These are phyloP conservation scores for Solanum corneliomulleri DNA, from an alignment of 257 asterid species.

Conservation along the genomic window DNA sequence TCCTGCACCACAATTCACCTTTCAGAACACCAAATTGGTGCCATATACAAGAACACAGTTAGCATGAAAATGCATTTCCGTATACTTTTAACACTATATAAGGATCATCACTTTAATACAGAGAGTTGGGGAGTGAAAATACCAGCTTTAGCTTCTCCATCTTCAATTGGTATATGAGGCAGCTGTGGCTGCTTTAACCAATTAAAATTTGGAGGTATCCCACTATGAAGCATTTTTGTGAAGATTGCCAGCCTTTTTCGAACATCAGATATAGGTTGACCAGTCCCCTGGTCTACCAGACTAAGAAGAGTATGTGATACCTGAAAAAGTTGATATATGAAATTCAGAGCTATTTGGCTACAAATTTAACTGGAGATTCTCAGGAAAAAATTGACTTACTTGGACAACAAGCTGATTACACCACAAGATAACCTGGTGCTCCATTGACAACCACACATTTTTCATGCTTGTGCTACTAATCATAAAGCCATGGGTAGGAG, in stretches of 20 bases:
- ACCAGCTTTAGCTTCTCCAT: slow-evolving; percentile 41
- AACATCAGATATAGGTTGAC: slow-evolving; percentile 59
- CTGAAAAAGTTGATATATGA: slow-evolving; percentile 34
- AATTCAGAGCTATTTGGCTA: slow-evolving; percentile 11
- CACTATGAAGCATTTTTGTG: slow-evolving; percentile 81
- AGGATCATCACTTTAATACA: not conserved
- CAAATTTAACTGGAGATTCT: not conserved
- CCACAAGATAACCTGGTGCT: slow-evolving; percentile 94
- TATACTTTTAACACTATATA: slow-evolving; percentile 2
- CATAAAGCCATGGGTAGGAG: slow-evolving; percentile 86
- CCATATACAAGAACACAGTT: not conserved
- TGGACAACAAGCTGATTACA: slow-evolving; percentile 77
- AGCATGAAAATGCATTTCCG: not conserved
- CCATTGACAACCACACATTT: slow-evolving; percentile 98
- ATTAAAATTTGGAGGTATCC: slow-evolving; percentile 60
- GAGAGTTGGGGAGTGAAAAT: slow-evolving; percentile 14
- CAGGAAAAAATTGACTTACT: slow-evolving; percentile 39
- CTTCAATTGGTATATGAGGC: slow-evolving; percentile 21
- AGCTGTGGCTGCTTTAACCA: slow-evolving; percentile 34
- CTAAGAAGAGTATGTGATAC: slow-evolving; percentile 96
- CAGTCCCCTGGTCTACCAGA: slow-evolving; percentile 59
- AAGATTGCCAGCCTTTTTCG: slow-evolving; percentile 64
- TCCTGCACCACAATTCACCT: slow-evolving; percentile 26
- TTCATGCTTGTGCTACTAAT: slow-evolving; percentile 76
- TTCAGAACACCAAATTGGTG: not conserved